A percentile compares a stretch with the other conserved stretches of the same genome.
These are phyloP conservation scores for Coprinellus micaceus DNA, from an alignment of 768 basidiomycete species.

Conservation along the genomic window DNA sequence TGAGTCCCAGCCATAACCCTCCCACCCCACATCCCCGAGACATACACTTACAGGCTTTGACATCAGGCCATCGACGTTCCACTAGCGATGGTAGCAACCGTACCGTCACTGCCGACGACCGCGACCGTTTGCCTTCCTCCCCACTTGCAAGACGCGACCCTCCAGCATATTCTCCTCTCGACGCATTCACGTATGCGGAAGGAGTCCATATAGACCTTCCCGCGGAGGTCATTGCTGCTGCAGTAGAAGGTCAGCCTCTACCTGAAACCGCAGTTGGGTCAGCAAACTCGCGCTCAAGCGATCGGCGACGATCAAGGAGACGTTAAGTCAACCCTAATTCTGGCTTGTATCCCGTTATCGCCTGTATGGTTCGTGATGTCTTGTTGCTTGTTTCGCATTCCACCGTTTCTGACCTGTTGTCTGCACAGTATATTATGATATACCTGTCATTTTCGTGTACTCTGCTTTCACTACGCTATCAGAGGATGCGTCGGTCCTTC, in stretches of 20 bases:
- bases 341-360: constrained; percentile 18
- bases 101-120: constrained; percentile 22
- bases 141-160: constrained; percentile 58
- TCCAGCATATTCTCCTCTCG: constrained; percentile 86
- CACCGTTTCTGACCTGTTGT: not conserved
- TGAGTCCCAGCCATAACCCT: constrained; percentile 68
- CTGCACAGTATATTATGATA: constrained; percentile 6
- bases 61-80: constrained; percentile 36
- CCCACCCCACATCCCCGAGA: constrained; percentile 83
- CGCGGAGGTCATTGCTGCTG: constrained; percentile 87
- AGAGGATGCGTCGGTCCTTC: not conserved
- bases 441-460: constrained; percentile 1
- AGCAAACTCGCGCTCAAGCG: constrained; percentile 43
- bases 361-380: constrained; percentile 26
- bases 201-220: constrained; percentile 93
- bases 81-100: constrained; percentile 29
- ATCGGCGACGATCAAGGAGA: constrained; percentile 52
- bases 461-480: constrained; percentile 5
- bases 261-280: constrained; percentile 59
- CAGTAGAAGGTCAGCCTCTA: constrained; percentile 69
- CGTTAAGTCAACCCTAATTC: constrained; percentile 28
- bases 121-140: constrained; percentile 31
- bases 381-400: not conserved
- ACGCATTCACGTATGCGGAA: constrained; percentile 77
- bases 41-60: constrained; percentile 72